Base-by-base conservation (phyloP, 768 basidiomycete species). In the Termitomyces sp. region DNA sequence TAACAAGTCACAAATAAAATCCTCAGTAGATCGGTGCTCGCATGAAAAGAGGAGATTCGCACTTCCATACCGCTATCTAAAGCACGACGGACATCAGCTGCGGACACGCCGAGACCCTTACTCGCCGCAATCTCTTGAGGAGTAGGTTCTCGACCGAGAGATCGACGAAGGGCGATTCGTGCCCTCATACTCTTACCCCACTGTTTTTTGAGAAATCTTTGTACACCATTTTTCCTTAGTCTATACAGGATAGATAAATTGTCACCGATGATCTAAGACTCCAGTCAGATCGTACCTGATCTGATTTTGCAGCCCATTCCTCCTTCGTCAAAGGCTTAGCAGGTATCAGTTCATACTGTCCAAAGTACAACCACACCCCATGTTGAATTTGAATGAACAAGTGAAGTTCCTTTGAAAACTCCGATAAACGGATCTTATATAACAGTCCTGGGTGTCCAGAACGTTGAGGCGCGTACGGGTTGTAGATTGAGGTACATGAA, bases 281-380 rank as follows among this genome's bases (percentile, higher is more conserved):
- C n/a, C 6, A 7, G 1, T 7, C 10, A 31, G 15, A 55, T n/a
- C 17, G 5, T 55, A 55, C 53, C 53, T 54, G 53, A 10, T 31
- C 15, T 10, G 54, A 55, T 10, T 54, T 55, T 42, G 51, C 14
- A 61, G 53, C 52, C 72, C 69, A 57, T 65, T 67, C 65, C 63
- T 56, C 56, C 67, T 68, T 65, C 9, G 76, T 77, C 2, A 61
- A 69, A 31, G 82, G 82, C 49, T 80, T 76, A 73, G 71, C 72
- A 0, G 61, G 64, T 37, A 69, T 69, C 17, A 70, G 73, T 17
- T 69, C 66, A 36, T 74, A 74, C 48, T 78, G 74, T 15, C 76
- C 81, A 54, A 61, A 60, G n/a, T 73, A 68, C 7, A 70, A 79
- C 64, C 78, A 80, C 5, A 63, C 62, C 4, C 66, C 73, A 47